Evolutionary conservation across 495 filamentous ascomycete species (phyloP), one percentile per base, ranked within the genome.

Genomic region (Trichoderma orchidacearum): DNA sequence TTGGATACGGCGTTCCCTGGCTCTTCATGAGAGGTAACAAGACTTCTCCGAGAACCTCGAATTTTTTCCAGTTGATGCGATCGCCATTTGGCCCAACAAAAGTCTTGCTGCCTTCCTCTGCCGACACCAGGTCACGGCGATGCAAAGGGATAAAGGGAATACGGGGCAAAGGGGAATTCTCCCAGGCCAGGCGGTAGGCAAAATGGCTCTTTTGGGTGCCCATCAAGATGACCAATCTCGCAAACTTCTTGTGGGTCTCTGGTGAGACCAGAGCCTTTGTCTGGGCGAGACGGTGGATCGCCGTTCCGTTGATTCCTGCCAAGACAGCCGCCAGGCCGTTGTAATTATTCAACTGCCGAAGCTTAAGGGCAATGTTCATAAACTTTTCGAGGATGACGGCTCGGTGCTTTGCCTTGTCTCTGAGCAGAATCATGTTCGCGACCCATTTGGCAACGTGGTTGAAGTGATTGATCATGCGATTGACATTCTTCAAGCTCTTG

Each of bases 31-130:
- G 85, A 4, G 87, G 85, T 54, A 95, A 77, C 53, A 98, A 79
- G 25, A 96, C 86, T 57, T 96, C 91, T 4, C 90, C 89, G 72
- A 97, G 85, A 18, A 98, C 85, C 72, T 97, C 90, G 61, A 97
- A 97, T 64, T 98, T 98, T 72, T 86, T 90, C 93, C 93, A 98
- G 65, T 96, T 97, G 64, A 98, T 89, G 36, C 87, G 77, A 57
- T 86, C 83, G 17, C 74, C 77, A 57, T 85, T 82, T 23, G 85
- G 79, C 21, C 83, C 84, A 9, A 96, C 74, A 64, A 94, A 91
- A 12, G 93, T 97, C 59, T 79, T 78, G 67, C 93, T 96, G 23
- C 93, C 93, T 69, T 94, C 88, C 65, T 95, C 89, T 4, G 93
- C 93, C 18, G 86, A 85, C 5, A 95, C 89, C 29, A 98, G 74